Base-by-base conservation (phyloP, 2,329 filamentous ascomycete species). In the Purpureocillium takamizusanense region DNA sequence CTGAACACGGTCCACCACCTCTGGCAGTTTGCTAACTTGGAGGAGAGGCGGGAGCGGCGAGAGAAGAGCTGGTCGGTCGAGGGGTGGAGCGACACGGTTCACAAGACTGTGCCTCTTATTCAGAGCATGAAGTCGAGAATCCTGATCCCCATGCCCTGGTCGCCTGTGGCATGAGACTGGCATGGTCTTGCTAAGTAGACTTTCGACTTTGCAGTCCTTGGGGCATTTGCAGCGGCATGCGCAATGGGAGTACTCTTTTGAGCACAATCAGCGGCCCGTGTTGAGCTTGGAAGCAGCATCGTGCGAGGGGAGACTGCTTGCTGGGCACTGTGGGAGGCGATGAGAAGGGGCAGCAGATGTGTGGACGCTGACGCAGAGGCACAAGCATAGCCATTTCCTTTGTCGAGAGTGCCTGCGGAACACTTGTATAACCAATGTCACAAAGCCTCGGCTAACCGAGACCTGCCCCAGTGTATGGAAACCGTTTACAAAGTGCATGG, bases 21-120 rank as follows among this genome's bases (percentile, higher is more conserved):
- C 16, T 98, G 92, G 92, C 92, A 98, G 59, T 98, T 97, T 69
- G 89, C 90, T 50, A 86, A 98, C 61, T 66, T 98, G 43, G 89
- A 97, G 63, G 92, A 97, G 67, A 80, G 92, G 48, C 92, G 94
- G 62, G 68, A 85, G 28, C 78, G 88, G 48, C 78, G 92, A 48
- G 92, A 98, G 71, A 80, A 94, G 72, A 95, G 89, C 61, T 98
- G 92, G 92, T 78, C 80, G 47, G 78, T 94, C 31, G 85, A 95
- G 56, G 92, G 92, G 33, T 98, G 92, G 92, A 87, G 85, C 37
- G 86, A 95, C 55, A 95, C 90, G 17, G 92, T 97, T 29, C 92
- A 98, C 71, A 95, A 94, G 75, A 98, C 92, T 1, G 92, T 98
- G 34, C 92, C 92, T 25, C 73, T 98, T 46, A 98, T 98, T 53